Conservation (phyloP, 768 basidiomycete species). For the Suillus paluster region DNA sequence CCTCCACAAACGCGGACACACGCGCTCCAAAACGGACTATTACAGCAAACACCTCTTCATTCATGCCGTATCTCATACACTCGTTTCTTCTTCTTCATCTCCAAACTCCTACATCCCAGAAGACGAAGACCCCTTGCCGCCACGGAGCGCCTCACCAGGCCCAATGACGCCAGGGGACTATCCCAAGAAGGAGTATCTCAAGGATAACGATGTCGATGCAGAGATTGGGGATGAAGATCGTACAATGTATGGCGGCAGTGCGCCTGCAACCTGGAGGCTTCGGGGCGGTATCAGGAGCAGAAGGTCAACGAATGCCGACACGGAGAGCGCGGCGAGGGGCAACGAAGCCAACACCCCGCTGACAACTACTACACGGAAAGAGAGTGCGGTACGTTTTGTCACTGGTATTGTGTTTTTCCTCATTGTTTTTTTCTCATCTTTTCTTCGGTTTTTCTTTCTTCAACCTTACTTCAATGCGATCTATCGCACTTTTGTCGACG, state of each 20-base stretch:
- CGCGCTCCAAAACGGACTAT: conserved; percentile 73
- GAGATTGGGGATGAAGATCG: conserved; percentile 2
- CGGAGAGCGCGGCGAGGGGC: background rate
- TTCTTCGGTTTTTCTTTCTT: background rate
- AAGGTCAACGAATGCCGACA: background rate
- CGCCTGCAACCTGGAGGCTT: conserved; percentile 13
- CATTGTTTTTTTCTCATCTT: background rate
- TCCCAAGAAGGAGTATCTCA: background rate
- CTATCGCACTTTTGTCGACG: background rate
- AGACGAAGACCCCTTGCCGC: conserved; percentile 5
- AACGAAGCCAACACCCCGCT: background rate
- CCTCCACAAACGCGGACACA: conserved; percentile 56
- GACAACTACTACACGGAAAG: conserved; percentile 6
- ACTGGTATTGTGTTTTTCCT: background rate
- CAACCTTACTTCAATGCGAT: background rate
- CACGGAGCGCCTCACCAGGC: conserved; percentile 39
- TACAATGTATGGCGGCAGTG: conserved; percentile 10
- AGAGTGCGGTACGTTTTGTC: conserved; percentile 13
- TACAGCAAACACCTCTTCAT: conserved; percentile 74
- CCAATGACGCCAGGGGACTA: conserved; percentile 19
- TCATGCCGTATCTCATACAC: conserved; percentile 66
- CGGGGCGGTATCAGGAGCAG: conserved; percentile 10
- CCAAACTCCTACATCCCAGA: conserved; percentile 16
- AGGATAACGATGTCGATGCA: background rate
- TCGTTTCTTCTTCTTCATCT: conserved; percentile 28